Base-by-base conservation (phyloP, 2,329 filamentous ascomycete genomes). In the Fusarium verticillioides region DNA sequence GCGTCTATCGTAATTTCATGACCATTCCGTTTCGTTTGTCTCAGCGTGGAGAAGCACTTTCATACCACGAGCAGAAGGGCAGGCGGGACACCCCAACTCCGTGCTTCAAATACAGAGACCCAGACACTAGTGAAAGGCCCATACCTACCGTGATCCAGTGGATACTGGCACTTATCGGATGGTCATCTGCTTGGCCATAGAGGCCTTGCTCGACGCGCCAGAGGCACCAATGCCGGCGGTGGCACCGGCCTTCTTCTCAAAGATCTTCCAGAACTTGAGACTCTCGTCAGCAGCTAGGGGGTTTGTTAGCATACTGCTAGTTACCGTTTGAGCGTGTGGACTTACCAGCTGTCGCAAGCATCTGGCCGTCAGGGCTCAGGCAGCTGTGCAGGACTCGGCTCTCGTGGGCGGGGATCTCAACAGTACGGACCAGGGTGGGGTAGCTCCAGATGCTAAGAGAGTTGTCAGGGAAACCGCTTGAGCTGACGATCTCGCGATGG, bases 211-310 rank as follows among this genome's bases (percentile, higher is more conserved):
- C 56, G 92, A 92, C 67, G 92, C 87, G 72, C 91, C 91, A 66
- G 91, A 88, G 76, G 89, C 87, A 69, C 90, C 88, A 61, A 91
- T 87, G 54, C 90, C 89, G 58, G 91, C 89, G 69, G 89, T 86
- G 66, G 89, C 86, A 62, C 94, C 95, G 23, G 95, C 87, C 90
- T 98, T 98, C 90, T 97, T 98, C 89, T 99, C 96, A 80, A 99
- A 99, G 78, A 99, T 89, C 91, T 99, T 99, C 96, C 96, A 99
- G 89, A 99, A 99, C 87, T 99, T 99, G 83, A 99, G 88, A 81
- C 93, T 96, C 88, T 99, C 96, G 79, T 99, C 96, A 42, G 96
- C 95, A 77, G 96, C 94, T 91, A 57, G 19, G 47, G 53, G 53
- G 42, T 5, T 49, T 53, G 63, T 76, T 73, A 76, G 67, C 23